Evolutionary conservation across 2,329 filamentous ascomycete genomes (phyloP).

Genomic region (Parafenestella ontariensis): DNA sequence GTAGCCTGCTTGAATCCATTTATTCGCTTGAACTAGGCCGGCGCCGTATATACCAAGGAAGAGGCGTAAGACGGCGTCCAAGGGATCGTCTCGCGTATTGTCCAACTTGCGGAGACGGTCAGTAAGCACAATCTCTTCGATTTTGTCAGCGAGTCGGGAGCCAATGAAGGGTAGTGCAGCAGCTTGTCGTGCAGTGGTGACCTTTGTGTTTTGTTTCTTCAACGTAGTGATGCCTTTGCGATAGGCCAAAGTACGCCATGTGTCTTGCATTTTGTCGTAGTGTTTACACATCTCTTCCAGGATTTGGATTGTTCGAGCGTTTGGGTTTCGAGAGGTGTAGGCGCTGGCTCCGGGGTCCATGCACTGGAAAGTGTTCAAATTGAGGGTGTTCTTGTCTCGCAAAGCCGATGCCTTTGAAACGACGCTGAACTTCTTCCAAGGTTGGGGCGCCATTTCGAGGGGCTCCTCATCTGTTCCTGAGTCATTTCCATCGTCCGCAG

Average conservation of each 20-base stretch:
- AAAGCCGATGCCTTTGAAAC: conserved; percentile 10
- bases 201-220: conserved; percentile 67
- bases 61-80: conserved; percentile 68
- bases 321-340: conserved; percentile 66
- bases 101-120: conserved; percentile 75
- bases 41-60: conserved; percentile 85
- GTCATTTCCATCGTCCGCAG: conserved; percentile 29
- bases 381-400: conserved; percentile 27
- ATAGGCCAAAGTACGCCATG: conserved; percentile 79
- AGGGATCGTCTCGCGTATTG: conserved; percentile 70
- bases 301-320: conserved; percentile 75
- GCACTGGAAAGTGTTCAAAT: conserved; percentile 60
- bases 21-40: conserved; percentile 71
- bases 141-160: conserved; percentile 76
- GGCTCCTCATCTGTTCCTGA: conserved; percentile 31
- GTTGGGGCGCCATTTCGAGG: conserved; percentile 20
- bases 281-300: conserved; percentile 80
- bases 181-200: conserved; percentile 75
- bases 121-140: conserved; percentile 85
- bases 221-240: conserved; percentile 78
- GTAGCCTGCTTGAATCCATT: conserved; percentile 79
- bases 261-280: conserved; percentile 76
- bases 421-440: conserved; percentile 8
- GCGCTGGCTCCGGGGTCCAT: conserved; percentile 63
- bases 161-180: conserved; percentile 73